phyloP scores from a whole-genome alignment of 768 basidiomycete genomes.

The Boletus huronensis region DNA sequence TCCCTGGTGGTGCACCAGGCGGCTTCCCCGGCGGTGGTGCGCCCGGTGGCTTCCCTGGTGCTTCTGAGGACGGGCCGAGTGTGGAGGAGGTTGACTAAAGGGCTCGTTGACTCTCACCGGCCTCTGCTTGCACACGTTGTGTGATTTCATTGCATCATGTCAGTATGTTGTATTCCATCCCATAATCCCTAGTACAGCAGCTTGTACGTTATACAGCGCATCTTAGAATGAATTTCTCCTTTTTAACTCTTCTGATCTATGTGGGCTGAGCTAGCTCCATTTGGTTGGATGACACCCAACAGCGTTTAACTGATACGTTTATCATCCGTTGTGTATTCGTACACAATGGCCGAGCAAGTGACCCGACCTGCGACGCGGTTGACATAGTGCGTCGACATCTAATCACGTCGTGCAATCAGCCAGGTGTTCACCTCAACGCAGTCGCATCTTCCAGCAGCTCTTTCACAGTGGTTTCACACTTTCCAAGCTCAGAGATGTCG shows the following conservation, averaged over 20 bases:
- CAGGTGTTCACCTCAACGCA: conserved; percentile 19
- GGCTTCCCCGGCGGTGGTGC: conserved; percentile 60
- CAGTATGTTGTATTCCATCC: conserved; percentile 30
- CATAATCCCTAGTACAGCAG: conserved; percentile 27
- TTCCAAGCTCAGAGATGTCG: conserved; percentile 64
- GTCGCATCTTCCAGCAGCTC: conserved; percentile 41
- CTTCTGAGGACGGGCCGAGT: conserved; percentile 76
- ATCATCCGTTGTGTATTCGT: background rate
- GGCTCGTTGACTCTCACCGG: conserved; percentile 7
- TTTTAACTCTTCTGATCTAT: background rate
- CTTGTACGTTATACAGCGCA: conserved; percentile 31
- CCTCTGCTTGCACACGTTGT: conserved; percentile 22
- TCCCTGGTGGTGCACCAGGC: conserved; percentile 58
- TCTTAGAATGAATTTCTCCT: conserved; percentile 25
- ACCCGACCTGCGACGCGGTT: conserved; percentile 22
- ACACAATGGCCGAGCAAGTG: conserved; percentile 25
- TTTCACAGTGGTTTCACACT: conserved; percentile 54
- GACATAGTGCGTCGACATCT: conserved; percentile 23
- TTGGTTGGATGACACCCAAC: background rate
- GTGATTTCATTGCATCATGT: conserved; percentile 29
- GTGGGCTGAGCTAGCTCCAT: background rate
- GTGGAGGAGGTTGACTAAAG: conserved; percentile 87
- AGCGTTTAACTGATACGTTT: background rate
- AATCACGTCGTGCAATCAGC: background rate
- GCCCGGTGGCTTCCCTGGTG: conserved; percentile 69